Evolutionary conservation across 164 flowering plant genomes (phyloP).

Genomic region (Umbellularia californica): DNA sequence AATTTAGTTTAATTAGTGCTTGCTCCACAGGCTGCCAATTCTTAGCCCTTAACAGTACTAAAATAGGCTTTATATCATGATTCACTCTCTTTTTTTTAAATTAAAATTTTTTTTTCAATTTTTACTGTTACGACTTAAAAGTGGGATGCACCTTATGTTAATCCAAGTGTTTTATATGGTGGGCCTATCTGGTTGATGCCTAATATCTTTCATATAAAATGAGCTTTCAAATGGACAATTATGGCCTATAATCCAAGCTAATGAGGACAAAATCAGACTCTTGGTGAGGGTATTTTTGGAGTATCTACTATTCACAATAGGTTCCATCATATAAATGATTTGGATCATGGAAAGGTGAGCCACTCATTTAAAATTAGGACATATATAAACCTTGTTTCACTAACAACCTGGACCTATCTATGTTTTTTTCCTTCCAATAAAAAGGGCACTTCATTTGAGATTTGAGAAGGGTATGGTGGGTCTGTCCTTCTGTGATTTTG

Average conservation of each 20-base stretch:
- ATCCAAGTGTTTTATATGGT: not conserved
- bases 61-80: no score
- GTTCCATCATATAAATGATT: not conserved
- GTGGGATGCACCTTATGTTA: not conserved
- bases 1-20: not conserved
- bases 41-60: not conserved
- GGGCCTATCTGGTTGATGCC: not conserved
- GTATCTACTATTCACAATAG: not conserved
- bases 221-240: not conserved
- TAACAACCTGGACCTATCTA: not conserved
- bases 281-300: not conserved
- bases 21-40: not conserved
- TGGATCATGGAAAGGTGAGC: not conserved
- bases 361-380: no score
- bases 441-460: conserved; percentile 98
- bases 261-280: not conserved
- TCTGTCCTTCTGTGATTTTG: conserved; percentile 96
- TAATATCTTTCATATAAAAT: no score
- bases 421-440: conserved; percentile 2
- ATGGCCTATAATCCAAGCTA: not conserved
- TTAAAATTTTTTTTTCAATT: not conserved
- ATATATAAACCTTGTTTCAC: not conserved
- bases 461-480: conserved; percentile 99
- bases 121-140: not conserved
- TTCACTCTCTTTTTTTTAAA: no score